Conservation (phyloP, 192 early-diverging fungal species). For the Pilaira anomala region DNA sequence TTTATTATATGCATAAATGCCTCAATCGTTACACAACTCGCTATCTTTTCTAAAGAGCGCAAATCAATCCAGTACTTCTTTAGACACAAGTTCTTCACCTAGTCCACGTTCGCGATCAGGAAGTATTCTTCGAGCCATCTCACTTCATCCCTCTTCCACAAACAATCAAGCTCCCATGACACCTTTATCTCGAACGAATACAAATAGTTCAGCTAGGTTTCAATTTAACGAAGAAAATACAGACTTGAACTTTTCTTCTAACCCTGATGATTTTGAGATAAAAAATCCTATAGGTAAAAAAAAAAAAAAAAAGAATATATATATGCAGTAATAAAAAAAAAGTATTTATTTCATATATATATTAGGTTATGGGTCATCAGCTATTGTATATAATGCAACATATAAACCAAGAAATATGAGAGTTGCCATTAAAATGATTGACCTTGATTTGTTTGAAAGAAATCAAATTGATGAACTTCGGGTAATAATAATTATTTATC, state of each 20-base stretch:
- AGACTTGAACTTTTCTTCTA: slow-evolving; percentile 7
- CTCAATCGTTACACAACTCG: slow-evolving; percentile 14
- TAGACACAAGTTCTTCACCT: neutral
- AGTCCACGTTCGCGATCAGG: neutral
- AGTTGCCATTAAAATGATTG: slow-evolving; percentile 85
- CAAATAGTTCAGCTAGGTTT: neutral
- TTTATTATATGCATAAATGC: slow-evolving; percentile 4
- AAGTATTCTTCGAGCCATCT: slow-evolving; percentile 10
- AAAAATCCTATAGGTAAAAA: slow-evolving; percentile 29
- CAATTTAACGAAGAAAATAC: neutral
- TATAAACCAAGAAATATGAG: slow-evolving; percentile 67
- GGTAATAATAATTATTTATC: slow-evolving; percentile 36
- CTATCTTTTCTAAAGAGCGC: slow-evolving; percentile 4
- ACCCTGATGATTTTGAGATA: slow-evolving; percentile 35
- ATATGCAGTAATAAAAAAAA: neutral
- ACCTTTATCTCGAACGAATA: neutral
- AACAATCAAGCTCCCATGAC: neutral
- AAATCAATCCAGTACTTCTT: neutral
- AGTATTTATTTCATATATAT: neutral
- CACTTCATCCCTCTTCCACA: slow-evolving; percentile 7
- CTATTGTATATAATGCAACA: slow-evolving; percentile 74
- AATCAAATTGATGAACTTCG: slow-evolving; percentile 90
- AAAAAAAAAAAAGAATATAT: neutral
- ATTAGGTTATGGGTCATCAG: slow-evolving; percentile 82
- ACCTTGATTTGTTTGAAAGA: slow-evolving; percentile 86